Conservation (phyloP, 73 alveolate species). For the Uronychia setigera region DNA sequence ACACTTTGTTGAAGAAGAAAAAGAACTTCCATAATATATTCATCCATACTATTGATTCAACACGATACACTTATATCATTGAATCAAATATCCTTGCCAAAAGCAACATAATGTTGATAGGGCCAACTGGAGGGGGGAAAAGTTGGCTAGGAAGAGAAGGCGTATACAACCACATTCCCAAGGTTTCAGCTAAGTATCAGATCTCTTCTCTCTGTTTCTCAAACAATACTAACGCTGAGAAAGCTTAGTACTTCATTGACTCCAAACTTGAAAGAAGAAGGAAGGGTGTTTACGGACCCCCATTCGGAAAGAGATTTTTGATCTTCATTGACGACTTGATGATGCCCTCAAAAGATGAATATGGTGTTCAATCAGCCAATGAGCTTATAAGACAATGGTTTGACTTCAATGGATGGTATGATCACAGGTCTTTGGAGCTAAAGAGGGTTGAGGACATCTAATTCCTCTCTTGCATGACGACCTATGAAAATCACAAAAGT, state of each 20-base stretch:
- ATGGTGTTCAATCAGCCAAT: conserved; percentile 87
- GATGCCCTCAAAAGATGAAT: conserved; percentile 90
- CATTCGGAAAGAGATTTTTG: conserved; percentile 75
- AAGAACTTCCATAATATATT: conserved; percentile 44
- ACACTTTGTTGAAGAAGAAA: conserved; percentile 30
- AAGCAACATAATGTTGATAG: conserved; percentile 86
- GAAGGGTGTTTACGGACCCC: conserved; percentile 93
- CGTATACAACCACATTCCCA: conserved; percentile 61
- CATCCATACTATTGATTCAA: conserved; percentile 98
- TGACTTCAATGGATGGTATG: conserved; percentile 86
- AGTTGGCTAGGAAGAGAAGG: conserved; percentile 90
- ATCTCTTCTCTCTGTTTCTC: conserved; percentile 78
- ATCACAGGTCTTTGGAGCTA: conserved; percentile 76
- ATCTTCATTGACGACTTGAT: conserved; percentile 89
- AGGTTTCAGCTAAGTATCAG: conserved; percentile 57
- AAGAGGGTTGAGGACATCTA: conserved; percentile 81
- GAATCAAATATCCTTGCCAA: conserved; percentile 85
- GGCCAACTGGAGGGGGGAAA: conserved; percentile 98
- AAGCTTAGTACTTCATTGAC: conserved; percentile 81
- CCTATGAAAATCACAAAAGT: conserved; percentile 60
- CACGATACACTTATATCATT: conserved; percentile 88
- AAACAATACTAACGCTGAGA: conserved; percentile 84
- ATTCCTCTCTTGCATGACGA: conserved; percentile 77
- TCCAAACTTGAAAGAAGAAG: conserved; percentile 90
- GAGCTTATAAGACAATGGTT: conserved; percentile 88